Percentiles rank a stretch among this genome's conserved stretches.
Conservation (phyloP, 257 asterid species). For the Schizonepeta tenuifolia region DNA sequence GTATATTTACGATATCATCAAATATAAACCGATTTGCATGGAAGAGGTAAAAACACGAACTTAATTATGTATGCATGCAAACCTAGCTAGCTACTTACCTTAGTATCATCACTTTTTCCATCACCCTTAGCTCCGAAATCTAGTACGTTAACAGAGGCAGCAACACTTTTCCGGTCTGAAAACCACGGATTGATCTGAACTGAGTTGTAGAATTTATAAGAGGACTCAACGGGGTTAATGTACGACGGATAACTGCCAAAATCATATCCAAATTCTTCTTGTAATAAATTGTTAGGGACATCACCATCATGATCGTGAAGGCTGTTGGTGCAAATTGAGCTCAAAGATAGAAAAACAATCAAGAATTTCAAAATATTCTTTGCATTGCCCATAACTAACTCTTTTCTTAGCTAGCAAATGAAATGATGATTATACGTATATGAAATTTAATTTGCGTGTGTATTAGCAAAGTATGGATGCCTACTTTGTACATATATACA, state of each 20-base stretch:
- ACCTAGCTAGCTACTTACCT: constrained; percentile 33
- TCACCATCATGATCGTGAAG: constrained; percentile 20
- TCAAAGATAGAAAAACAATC: constrained; percentile 24
- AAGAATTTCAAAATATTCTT: constrained; percentile 25
- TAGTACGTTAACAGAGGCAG: constrained; percentile 38
- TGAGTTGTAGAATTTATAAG: constrained; percentile 22
- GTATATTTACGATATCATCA: not conserved
- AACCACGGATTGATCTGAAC: constrained; percentile 1
- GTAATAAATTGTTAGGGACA: constrained; percentile 10
- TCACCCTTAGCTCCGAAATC: constrained; percentile 67
- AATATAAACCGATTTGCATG: not conserved
- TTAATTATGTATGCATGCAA: not conserved
- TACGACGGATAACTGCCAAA: constrained; percentile 47
- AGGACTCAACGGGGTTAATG: constrained; percentile 22
- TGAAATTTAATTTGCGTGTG: constrained; percentile 1
- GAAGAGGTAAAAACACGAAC: not conserved
- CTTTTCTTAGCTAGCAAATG: not conserved
- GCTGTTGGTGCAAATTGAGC: constrained; percentile 30
- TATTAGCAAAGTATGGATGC: constrained; percentile 35
- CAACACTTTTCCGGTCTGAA: not conserved
- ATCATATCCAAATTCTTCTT: constrained; percentile 50
- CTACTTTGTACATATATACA: constrained; percentile 42
- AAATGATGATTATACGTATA: not conserved
- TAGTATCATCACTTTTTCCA: constrained; percentile 57
- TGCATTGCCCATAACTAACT: constrained; percentile 37